A percentile compares a stretch with the other conserved stretches of the same genome.
These are phyloP conservation scores for Apiospora hydei DNA, from an alignment of 2,329 filamentous ascomycete species.

Conservation along the genomic window DNA sequence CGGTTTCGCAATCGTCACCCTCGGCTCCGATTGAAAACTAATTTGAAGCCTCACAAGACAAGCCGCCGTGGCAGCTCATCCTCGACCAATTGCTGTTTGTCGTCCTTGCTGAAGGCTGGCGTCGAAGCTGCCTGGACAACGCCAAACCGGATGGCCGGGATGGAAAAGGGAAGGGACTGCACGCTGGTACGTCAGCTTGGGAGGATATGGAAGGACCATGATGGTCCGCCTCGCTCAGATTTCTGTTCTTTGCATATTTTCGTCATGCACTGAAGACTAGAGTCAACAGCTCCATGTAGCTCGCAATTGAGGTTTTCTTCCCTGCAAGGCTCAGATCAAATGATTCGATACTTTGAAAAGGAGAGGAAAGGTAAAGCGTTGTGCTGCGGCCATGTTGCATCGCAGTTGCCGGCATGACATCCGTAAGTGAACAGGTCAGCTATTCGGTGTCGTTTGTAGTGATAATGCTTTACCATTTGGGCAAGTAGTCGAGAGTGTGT, in stretches of 20 bases:
- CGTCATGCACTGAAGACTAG: slow-evolving; percentile 40
- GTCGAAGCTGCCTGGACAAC: slow-evolving; percentile 30
- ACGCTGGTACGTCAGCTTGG: slow-evolving; percentile 27
- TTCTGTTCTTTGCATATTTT: slow-evolving; percentile 53
- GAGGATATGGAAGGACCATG: slow-evolving; percentile 29
- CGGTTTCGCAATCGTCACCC: slow-evolving; percentile 38
- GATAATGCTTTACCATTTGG: neutral
- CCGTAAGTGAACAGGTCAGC: slow-evolving; percentile 6
- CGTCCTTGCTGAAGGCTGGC: slow-evolving; percentile 37
- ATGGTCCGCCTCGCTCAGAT: slow-evolving; percentile 52
- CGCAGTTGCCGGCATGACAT: neutral
- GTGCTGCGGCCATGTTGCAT: neutral
- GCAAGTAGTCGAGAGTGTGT: neutral
- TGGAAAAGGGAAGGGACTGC: slow-evolving; percentile 7
- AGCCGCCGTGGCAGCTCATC: slow-evolving; percentile 27
- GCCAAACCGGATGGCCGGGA: slow-evolving; percentile 14
- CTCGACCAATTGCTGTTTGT: slow-evolving; percentile 35
- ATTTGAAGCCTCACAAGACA: slow-evolving; percentile 40
- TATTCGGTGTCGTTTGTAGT: neutral
- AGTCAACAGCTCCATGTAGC: slow-evolving; percentile 36
- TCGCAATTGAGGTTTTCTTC: slow-evolving; percentile 35
- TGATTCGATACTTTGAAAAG: neutral
- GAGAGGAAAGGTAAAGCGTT: neutral
- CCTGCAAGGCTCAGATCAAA: slow-evolving; percentile 26
- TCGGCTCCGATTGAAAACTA: slow-evolving; percentile 65